Evolutionary conservation across 129 eudicot species (phyloP).

Genomic region (Chrysanthemum makinoi): DNA sequence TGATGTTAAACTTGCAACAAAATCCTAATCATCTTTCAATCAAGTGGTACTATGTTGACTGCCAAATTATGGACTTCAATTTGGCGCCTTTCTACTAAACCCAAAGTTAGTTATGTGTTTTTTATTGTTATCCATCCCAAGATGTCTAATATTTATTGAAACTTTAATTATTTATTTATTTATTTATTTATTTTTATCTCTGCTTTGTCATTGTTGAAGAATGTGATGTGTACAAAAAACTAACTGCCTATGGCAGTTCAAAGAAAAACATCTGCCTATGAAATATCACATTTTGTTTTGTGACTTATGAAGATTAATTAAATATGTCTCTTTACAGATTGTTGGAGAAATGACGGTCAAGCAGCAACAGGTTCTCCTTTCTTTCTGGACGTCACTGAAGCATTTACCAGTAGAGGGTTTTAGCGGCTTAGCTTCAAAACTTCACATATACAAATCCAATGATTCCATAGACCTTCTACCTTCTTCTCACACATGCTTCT

Average conservation of each 20-base stretch:
- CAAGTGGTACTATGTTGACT: no score
- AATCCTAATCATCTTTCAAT: no score
- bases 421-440: constrained; percentile 72
- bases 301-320: background rate
- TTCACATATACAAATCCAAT: constrained; percentile 46
- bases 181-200: background rate
- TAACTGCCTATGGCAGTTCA: background rate
- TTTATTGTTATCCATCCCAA: no score
- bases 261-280: no score
- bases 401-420: constrained; percentile 80
- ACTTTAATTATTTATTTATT: background rate
- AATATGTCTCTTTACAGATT: constrained; percentile 38
- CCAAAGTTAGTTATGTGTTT: no score
- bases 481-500: constrained; percentile 86
- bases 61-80: no score
- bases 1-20: no score
- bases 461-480: constrained; percentile 60
- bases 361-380: constrained; percentile 65
- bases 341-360: constrained; percentile 54
- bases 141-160: background rate
- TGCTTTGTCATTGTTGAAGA: background rate
- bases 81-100: no score
- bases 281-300: no score
- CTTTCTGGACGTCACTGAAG: constrained; percentile 90
- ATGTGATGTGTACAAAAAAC: background rate